Evolutionary conservation across 2,329 filamentous ascomycete genomes (phyloP), one percentile per base, ranked within the genome.

Genomic region (Diaporthe capsici): DNA sequence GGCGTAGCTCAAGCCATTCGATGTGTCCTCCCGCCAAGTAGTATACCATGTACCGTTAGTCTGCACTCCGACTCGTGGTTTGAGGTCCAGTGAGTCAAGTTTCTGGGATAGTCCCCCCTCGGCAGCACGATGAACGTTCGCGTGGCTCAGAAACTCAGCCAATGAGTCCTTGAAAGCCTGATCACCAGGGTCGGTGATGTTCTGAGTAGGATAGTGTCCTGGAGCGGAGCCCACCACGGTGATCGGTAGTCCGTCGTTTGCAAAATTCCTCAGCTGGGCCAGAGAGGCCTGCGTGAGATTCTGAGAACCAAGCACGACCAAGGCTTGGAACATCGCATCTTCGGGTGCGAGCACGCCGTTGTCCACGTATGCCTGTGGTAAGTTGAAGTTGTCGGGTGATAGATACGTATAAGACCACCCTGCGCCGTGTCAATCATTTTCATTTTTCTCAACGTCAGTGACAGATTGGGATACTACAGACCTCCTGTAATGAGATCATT

Each of bases 371-470:
- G 86, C 86, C 10, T 83, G 74, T 0, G 83, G 81, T 0, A 86
- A 82, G 0, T 72, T 79, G 44, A 89, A 84, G 72, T 88, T 88
- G 20, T 85, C 85, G 0, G 87, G 84, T 2, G 81, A 83, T 0
- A 88, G 79, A 75, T 88, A 89, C 15, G 84, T 82, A 75, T 86
- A 88, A 0, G 84, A 82, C 75, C 81, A 86, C 0, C 84, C 84
- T 75, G 20, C 2, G 5, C 15, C 17, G 20, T 34, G 39, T 65
- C 25, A 65, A 15, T 9, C 31, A 13, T 1, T 1, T 20, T 49
- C 4, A n/a, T 25, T 25, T 25, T 22, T 12, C 15, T 34, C 15
- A 12, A 8, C 9, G 3, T 1, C 42, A 2, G 25, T 49, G 4
- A 12, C 20, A 8, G 2, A 31, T 17, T 7, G 2, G 25, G 17